Evolutionary conservation across 768 basidiomycete genomes (phyloP).

Genomic region (Panaeolus cyanescens): DNA sequence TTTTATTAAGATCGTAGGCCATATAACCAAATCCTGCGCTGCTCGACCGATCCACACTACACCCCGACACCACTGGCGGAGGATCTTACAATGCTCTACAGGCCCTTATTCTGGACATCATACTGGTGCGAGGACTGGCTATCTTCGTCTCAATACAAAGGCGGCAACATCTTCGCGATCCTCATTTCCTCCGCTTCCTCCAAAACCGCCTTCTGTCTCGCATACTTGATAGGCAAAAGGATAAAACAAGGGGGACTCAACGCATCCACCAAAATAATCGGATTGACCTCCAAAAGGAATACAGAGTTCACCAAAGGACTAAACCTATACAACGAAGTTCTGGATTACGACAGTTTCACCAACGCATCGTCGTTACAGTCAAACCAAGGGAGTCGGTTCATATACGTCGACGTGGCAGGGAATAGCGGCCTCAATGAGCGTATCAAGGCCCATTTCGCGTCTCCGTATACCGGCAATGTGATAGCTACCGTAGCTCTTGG

Average conservation of each 20-base stretch:
- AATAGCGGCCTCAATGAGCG: slow-evolving; percentile 50
- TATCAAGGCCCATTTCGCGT: slow-evolving; percentile 43
- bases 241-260: slow-evolving; percentile 27
- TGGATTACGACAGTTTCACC: slow-evolving; percentile 53
- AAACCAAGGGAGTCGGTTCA: slow-evolving; percentile 38
- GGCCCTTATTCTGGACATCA: slow-evolving; percentile 75
- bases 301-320: slow-evolving; percentile 54
- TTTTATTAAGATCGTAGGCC: slow-evolving; percentile 52
- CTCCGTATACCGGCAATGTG: slow-evolving; percentile 35
- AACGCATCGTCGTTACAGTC: slow-evolving; percentile 29
- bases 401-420: slow-evolving; percentile 68
- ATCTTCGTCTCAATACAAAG: slow-evolving; percentile 48
- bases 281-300: slow-evolving; percentile 63
- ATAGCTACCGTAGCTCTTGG: slow-evolving; percentile 51
- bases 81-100: slow-evolving; percentile 71
- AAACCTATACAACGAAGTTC: slow-evolving; percentile 56
- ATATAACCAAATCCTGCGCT: slow-evolving; percentile 69
- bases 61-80: slow-evolving; percentile 46
- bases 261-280: slow-evolving; percentile 43
- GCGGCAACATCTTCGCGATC: slow-evolving; percentile 41
- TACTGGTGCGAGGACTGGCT: slow-evolving; percentile 80
- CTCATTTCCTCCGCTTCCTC: slow-evolving; percentile 72
- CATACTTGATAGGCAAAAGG: slow-evolving; percentile 58
- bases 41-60: slow-evolving; percentile 57
- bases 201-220: slow-evolving; percentile 72